Evolutionary conservation across 495 filamentous ascomycete genomes (phyloP).

Genomic region (Lentithecium fluviatile): DNA sequence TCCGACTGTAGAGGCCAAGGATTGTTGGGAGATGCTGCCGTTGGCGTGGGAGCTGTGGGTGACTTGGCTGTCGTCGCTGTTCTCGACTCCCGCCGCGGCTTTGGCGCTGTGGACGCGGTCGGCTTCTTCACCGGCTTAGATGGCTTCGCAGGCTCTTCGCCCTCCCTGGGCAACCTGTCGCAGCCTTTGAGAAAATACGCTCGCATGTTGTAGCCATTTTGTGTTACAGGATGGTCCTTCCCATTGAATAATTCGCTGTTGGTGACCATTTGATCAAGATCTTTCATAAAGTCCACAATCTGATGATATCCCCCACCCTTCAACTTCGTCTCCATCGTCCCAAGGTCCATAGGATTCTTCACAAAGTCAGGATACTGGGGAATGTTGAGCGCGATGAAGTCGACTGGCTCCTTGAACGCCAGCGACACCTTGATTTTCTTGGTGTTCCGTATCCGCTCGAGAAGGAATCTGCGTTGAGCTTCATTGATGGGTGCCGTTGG

Average conservation of each 20-base stretch:
- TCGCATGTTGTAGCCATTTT: conserved; percentile 60
- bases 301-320: conserved; percentile 64
- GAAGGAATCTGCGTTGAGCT: conserved; percentile 57
- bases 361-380: conserved; percentile 71
- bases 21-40: conserved; percentile 48
- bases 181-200: conserved; percentile 62
- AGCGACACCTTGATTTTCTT: conserved; percentile 77
- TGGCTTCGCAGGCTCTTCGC: conserved; percentile 53
- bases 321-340: conserved; percentile 75
- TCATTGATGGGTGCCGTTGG: conserved; percentile 49
- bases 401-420: conserved; percentile 74
- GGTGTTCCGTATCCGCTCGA: conserved; percentile 61
- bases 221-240: conserved; percentile 65
- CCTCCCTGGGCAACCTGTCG: conserved; percentile 47
- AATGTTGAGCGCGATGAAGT: conserved; percentile 63
- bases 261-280: conserved; percentile 70
- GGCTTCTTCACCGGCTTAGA: conserved; percentile 58
- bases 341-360: conserved; percentile 76
- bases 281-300: conserved; percentile 63
- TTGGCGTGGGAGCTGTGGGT: conserved; percentile 47
- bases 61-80: conserved; percentile 35
- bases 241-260: conserved; percentile 86
- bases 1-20: conserved; percentile 82
- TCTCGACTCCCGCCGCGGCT: conserved; percentile 31
- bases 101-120: conserved; percentile 39